Evolutionary conservation across 441 rosid species (phyloP), one percentile per base, ranked within the genome.

Genomic region (Pelargonium myrrhifolium): DNA sequence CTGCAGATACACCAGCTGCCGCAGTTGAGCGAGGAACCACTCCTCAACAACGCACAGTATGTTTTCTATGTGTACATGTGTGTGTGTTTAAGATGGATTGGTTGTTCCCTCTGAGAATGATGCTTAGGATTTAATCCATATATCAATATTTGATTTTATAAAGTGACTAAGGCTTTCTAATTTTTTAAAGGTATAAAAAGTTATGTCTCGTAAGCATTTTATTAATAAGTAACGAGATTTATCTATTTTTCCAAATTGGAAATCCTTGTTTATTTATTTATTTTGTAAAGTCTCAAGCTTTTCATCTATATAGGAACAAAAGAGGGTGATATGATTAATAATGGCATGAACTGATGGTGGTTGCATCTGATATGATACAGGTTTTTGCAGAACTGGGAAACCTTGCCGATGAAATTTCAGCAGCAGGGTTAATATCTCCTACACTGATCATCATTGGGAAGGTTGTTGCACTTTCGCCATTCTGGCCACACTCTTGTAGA

Each of bases 1-100:
- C 93, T 26, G 75, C 76, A 45, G 77, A 78, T 67, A 93, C 91
- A 53, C 98, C 98, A 28, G 91, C 97, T 49, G 88, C 82, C 65
- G 97, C 97, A 12, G 83, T 93, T 64, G 97, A 90, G 80, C 86
- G 95, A 71, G 99, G 99, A 62, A 91, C 97, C 43, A 93, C 97
- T 9, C 83, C 86, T 51, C 90, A 83, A 69, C 95, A 93, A 76
- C 99, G 89, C 37, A 74, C 77, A 39, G 97, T 93, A 83, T n/a
- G n/a, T n/a, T n/a, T n/a, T n/a, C n/a, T n/a, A n/a, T n/a, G n/a
- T n/a, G n/a, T n/a, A n/a, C n/a, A n/a, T n/a, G n/a, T n/a, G n/a
- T n/a, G n/a, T n/a, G n/a, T n/a, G n/a, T n/a, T n/a, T n/a, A n/a
- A n/a, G n/a, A n/a, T n/a, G n/a, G n/a, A n/a, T n/a, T n/a, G n/a